These are phyloP conservation scores for Rhodomyrtus tomentosa DNA, from an alignment of 345 rosid species.

Conservation along the genomic window DNA sequence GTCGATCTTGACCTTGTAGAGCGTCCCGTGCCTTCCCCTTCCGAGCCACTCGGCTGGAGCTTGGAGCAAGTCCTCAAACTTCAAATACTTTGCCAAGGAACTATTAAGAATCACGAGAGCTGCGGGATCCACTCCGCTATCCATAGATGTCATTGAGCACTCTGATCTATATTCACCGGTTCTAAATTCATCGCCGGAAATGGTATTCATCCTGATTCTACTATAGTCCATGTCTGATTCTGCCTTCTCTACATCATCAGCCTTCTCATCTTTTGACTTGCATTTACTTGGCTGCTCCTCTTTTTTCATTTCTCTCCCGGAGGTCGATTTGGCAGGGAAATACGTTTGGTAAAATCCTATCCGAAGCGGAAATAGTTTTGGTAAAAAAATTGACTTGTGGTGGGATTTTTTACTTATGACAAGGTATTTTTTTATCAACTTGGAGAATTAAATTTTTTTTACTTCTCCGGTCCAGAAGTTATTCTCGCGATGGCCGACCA, in stretches of 20 bases:
- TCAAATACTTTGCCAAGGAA: neutral
- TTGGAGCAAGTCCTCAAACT: constrained; percentile 5
- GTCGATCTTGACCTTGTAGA: constrained; percentile 7
- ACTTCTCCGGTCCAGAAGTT: no score
- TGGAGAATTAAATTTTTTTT: no score
- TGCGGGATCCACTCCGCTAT: neutral
- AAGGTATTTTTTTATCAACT: no score
- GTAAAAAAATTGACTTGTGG: no score
- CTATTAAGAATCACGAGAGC: constrained; percentile 2
- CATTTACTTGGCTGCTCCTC: no score
- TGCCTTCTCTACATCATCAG: neutral
- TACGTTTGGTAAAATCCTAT: no score
- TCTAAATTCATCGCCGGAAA: neutral
- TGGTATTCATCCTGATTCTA: neutral
- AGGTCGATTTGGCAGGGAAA: no score
- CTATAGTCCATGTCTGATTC: neutral
- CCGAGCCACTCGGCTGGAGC: constrained; percentile 5
- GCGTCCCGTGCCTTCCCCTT: constrained; percentile 5
- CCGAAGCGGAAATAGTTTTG: no score
- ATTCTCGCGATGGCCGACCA: no score
- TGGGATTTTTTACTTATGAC: no score
- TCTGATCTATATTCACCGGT: neutral
- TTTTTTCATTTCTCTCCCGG: no score
- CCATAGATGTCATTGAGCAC: constrained; percentile 2
- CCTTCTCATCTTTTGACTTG: neutral